Base-by-base conservation (phyloP, 768 basidiomycete genomes). In the Panellus pusillus region DNA sequence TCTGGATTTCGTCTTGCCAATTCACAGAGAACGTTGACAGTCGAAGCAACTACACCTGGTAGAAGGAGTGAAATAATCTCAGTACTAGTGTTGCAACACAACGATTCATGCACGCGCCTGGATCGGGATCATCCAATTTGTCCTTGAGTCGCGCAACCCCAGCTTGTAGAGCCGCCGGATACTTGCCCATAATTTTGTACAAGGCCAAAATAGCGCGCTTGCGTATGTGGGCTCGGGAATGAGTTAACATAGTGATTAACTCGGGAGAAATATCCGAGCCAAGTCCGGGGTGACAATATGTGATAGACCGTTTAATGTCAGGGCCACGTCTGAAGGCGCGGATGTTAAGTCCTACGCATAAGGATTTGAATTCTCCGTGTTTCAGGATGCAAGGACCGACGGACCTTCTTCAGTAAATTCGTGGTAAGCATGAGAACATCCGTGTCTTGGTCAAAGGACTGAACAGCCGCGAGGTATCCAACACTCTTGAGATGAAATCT, bases 351-450 rank as follows among this genome's bases (percentile, higher is more conserved):
- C 93, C 93, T 95, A 52, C 62, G 63, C 8, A 41, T n/a, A 52
- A 14, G 12, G 60, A 47, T 64, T 65, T 29, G 47, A 53, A 38
- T 37, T 18, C 5, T 44, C 17, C 3, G 8, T 9, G 46, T 35
- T 42, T n/a, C 47, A n/a, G 15, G 44, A 36, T 31, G 4, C 24
- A 46, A 15, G 24, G 7, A 38, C 6, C 17, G 6, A 64, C 82
- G 55, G 53, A 91, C 93, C 82, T 97, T 97, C 78, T 96, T 96
- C 59, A 96, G 72, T 28, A 93, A 75, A 71, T 99, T 99, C 9
- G 96, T 97, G 3, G 96, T 97, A 43, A 98, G 80, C 81, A 99
- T 97, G 18, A 98, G 84, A 19, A 98, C 96, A 63, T 98, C 97
- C 1, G 97, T 98, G 53, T 96, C 92, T 61, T 92, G 83, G 40